Base-by-base conservation (phyloP, 2,329 filamentous ascomycete genomes). In the Zopfia rhizophila region DNA sequence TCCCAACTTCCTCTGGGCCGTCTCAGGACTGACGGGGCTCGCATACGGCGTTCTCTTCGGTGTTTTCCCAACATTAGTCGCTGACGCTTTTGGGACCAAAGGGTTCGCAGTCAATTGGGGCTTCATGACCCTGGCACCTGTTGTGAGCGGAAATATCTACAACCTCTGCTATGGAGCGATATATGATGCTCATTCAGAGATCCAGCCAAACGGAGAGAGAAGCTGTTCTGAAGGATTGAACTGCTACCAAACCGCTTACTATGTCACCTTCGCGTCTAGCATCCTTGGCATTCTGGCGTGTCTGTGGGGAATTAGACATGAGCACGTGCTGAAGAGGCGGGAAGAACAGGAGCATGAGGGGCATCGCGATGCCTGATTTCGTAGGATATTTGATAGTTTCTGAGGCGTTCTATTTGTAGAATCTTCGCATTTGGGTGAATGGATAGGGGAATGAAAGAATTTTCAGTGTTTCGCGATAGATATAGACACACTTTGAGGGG, bases 21-120 rank as follows among this genome's bases (percentile, higher is more conserved):
- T 97, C 13, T 97, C 92, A 0, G 83, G 86, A 0, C 80, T 96
- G 16, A 96, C 89, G 0, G 94, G 94, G 0, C 77, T 97, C 1
- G 92, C 86, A 1, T 99, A 99, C 69, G 94, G 94, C 2, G 90
- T 96, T 55, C 80, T 97, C 0, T 97, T 97, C 58, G 94, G 94
- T 23, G 92, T 96, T 14, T 96, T 90, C 70, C 94, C 94, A 0
- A 92, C 91, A 10, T 85, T 97, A 13, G 76, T 80, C 4, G 91
- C 92, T 5, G 92, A 97, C 68, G 87, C 88, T 0, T 99, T 99
- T 68, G 94, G 94, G 6, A 88, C 97, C 18, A 82, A 87, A 50
- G 93, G 92, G 1, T 79, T 99, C 33, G 91, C 88, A 43, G 90
- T 96, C 66, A 99, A 97, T 65, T 99, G 94, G 93, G 94, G 94